Base-by-base conservation (phyloP, 371 early-diverging fungal species). In the Mucor saturninus region DNA sequence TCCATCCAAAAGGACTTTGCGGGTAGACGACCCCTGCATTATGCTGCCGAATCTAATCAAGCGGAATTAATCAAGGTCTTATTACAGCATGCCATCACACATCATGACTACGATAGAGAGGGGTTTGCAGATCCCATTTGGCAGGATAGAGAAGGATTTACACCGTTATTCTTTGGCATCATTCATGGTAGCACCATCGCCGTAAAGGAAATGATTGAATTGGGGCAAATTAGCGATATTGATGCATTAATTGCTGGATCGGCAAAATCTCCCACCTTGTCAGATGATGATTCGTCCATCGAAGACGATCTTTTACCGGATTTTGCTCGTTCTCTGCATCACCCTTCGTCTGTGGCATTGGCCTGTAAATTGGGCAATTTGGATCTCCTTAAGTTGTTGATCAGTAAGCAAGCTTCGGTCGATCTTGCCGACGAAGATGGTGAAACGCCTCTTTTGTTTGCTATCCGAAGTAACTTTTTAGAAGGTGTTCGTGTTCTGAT, bases 81-180 rank as follows among this genome's bases (percentile, higher is more conserved):
- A 6, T 51, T 89, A 38, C 54, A 62, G 2, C 79, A 86, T 68
- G 74, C 87, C 2, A 74, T 83, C 11, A 46, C 63, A 2, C 67
- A 75, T 4, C 71, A 69, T 0, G 71, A 86, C 45, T 86, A 84
- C 46, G 58, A 68, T 28, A 13, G 54, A 1, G 51, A 28, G 7
- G 78, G 80, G 9, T 83, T 87, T 68, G 67, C 79, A 1, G 76
- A 72, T 59, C 72, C 70, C 6, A 58, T 60, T 4, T 86, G 87
- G 90, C 81, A 81, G 35, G 87, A 91, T 49, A 76, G 83, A 11
- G 91, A 91, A 64, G 91, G 89, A 2, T 84, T 83, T 62, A 87
- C 85, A 0, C 91, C 92, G 1, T 56, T 91, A 2, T 88, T 91
- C 53, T 85, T 87, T 61, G 88, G 89, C 21, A 86, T 89, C 7